These are phyloP conservation scores for Fagopyrum tataricum DNA, from an alignment of 148 eudicot species.

Conservation along the genomic window DNA sequence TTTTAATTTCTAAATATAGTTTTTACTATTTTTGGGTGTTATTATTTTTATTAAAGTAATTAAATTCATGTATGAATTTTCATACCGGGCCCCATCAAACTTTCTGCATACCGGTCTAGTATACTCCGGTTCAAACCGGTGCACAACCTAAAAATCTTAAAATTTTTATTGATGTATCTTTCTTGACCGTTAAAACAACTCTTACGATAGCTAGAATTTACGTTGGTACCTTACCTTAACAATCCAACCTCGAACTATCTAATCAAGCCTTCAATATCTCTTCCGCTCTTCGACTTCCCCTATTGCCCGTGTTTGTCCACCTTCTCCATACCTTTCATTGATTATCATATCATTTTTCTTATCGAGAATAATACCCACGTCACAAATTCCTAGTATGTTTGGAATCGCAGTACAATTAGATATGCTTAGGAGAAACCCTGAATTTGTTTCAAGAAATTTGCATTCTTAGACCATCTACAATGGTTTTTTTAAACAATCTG, in stretches of 20 bases:
- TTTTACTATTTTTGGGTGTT: too few relatives aligned
- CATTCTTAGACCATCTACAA: too few relatives aligned
- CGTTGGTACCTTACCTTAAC: neutral
- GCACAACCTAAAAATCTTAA: neutral
- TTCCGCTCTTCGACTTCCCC: neutral
- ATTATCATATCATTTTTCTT: neutral
- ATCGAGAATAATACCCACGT: neutral
- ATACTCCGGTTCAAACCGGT: neutral
- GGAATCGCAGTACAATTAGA: constrained; percentile 60
- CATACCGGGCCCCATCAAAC: neutral
- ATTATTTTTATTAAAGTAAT: too few relatives aligned
- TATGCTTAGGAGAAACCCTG: constrained; percentile 54
- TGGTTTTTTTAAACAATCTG: too few relatives aligned
- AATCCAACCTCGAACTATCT: neutral
- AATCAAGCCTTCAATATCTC: neutral
- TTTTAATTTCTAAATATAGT: neutral
- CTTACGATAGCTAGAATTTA: neutral
- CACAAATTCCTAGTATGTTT: constrained; percentile 31
- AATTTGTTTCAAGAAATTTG: constrained; percentile 31
- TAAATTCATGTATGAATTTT: too few relatives aligned
- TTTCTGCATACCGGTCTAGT: neutral
- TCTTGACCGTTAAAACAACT: too few relatives aligned
- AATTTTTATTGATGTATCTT: neutral
- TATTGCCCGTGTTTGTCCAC: neutral
- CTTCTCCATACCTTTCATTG: neutral